Evolutionary conservation across 2,329 filamentous ascomycete genomes (phyloP).

Genomic region (Cryphonectria parasitica): DNA sequence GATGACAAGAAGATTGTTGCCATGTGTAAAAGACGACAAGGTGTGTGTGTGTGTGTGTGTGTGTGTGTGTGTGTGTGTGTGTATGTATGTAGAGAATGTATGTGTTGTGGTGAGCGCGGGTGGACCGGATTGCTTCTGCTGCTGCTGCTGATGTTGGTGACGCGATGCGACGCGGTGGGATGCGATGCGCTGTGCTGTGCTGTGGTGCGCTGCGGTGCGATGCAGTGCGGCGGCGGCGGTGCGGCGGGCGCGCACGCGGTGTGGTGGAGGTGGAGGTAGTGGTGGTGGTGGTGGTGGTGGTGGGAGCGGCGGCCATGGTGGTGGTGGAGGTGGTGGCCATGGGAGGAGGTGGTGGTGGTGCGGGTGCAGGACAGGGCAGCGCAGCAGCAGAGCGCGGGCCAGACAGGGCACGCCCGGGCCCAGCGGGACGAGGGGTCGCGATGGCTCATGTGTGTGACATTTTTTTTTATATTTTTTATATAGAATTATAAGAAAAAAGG

Average conservation of each 20-base stretch:
- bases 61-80: not conserved
- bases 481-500: conserved; percentile 4
- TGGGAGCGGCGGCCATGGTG: conserved; percentile 8
- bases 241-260: not conserved
- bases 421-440: conserved; percentile 28
- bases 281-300: conserved; percentile 11
- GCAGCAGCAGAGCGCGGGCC: conserved; percentile 16
- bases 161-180: conserved; percentile 19
- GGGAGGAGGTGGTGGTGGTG: conserved; percentile 17
- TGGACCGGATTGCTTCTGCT: not conserved
- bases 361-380: conserved; percentile 19
- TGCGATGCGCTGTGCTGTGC: conserved; percentile 21
- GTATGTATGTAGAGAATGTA: not conserved
- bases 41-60: not conserved
- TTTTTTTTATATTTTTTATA: not conserved
- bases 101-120: conserved; percentile 7
- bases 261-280: not conserved
- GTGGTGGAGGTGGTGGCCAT: not conserved
- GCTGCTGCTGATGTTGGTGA: not conserved
- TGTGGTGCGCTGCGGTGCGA: conserved; percentile 10
- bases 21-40: conserved; percentile 11
- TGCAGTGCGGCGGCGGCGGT: conserved; percentile 11
- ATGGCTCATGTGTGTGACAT: conserved; percentile 31
- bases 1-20: conserved; percentile 27
- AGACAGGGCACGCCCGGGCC: conserved; percentile 26